These are phyloP conservation scores for Gonapodya prolifera DNA, from an alignment of 192 early-diverging fungal genomes.

Conservation along the genomic window DNA sequence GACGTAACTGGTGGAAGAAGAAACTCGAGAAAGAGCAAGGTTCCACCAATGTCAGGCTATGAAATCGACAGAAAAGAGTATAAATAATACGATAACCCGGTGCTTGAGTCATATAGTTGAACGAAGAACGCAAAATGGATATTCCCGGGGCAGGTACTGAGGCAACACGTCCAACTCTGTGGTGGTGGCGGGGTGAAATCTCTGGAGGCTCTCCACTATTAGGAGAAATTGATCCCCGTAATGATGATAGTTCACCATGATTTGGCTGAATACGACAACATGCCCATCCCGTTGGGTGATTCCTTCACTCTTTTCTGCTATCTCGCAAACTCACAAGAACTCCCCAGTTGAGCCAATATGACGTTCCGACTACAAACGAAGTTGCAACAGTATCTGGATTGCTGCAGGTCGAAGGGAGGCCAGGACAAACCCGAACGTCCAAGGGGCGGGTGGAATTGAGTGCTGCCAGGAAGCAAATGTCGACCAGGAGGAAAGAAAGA, in stretches of 20 bases:
- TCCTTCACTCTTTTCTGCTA: too few species aligned
- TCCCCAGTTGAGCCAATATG: background rate
- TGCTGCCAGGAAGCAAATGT: background rate
- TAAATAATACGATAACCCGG: background rate
- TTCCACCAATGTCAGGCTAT: background rate
- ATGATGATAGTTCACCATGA: background rate
- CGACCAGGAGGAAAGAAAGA: background rate
- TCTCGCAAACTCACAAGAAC: background rate
- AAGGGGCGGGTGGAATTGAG: background rate
- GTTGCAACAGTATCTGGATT: background rate
- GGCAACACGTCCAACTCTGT: too few species aligned
- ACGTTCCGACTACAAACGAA: background rate
- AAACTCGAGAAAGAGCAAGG: background rate
- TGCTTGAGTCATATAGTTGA: background rate
- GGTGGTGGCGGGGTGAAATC: too few species aligned
- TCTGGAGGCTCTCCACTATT: background rate
- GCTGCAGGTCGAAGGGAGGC: background rate
- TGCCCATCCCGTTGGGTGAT: too few species aligned
- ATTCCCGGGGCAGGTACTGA: too few species aligned
- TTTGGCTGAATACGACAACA: background rate
- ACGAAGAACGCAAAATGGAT: too few species aligned
- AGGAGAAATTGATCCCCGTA: too few species aligned
- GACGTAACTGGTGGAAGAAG: background rate
- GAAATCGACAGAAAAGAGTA: background rate
- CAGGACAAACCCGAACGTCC: background rate